Percentiles rank a stretch among this genome's conserved stretches.
Conservation (phyloP, 768 basidiomycete genomes). For the Strobilomyces confusus region DNA sequence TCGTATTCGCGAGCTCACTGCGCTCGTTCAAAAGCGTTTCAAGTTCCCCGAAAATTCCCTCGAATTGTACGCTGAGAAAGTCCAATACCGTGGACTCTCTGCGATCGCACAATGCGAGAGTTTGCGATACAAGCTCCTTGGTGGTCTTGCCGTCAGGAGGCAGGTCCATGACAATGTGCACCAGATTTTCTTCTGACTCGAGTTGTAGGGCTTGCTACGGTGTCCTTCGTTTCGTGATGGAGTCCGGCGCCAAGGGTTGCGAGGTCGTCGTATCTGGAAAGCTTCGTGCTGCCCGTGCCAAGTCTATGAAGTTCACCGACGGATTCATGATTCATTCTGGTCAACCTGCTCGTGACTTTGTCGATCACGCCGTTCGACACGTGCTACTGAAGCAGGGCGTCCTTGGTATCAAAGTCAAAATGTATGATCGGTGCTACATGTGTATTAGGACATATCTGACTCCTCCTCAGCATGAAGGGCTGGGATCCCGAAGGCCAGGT, state of each 20-base stretch:
- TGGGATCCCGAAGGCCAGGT: conserved; percentile 87
- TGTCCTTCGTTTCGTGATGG: conserved; percentile 99
- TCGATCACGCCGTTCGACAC: conserved; percentile 96
- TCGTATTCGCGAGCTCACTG: conserved; percentile 96
- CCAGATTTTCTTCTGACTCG: neutral
- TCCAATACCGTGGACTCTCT: conserved; percentile 95
- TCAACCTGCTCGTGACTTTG: conserved; percentile 95
- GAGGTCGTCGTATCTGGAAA: conserved; percentile 99
- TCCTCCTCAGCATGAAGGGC: conserved; percentile 80
- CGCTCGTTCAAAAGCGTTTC: conserved; percentile 98
- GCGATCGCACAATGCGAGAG: conserved; percentile 99
- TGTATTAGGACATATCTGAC: conserved; percentile 11
- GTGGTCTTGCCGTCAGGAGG: conserved; percentile 98
- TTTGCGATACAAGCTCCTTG: conserved; percentile 97
- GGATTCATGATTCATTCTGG: conserved; percentile 99
- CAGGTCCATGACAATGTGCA: conserved; percentile 34
- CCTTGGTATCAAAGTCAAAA: conserved; percentile 99
- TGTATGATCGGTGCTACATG: conserved; percentile 47
- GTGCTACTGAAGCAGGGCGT: conserved; percentile 98
- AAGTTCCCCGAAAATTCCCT: conserved; percentile 99
- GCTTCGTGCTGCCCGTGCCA: conserved; percentile 98
- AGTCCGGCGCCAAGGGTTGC: conserved; percentile 98
- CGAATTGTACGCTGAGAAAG: conserved; percentile 99
- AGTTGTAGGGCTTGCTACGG: conserved; percentile 86
- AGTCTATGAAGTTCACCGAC: conserved; percentile 99